Evolutionary conservation across 139 green algal species (phyloP), one percentile per base, ranked within the genome.

Genomic region (Tetradesmus obliquus): DNA sequence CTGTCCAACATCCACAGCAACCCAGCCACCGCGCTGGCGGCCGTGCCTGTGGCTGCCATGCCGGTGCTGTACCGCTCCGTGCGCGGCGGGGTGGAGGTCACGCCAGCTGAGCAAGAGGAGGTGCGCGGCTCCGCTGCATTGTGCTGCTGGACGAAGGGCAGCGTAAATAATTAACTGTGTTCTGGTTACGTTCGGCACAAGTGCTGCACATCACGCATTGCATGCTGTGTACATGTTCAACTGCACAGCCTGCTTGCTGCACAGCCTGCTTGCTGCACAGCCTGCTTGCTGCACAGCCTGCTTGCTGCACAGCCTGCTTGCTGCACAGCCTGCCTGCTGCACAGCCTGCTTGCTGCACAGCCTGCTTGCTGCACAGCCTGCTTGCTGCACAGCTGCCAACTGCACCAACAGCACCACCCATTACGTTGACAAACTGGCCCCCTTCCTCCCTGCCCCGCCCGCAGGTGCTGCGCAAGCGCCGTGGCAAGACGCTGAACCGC

Each of bases 11-110:
- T 99, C 82, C 94, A 97, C 89, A 89, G 94, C 24, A 98, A 98
- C 94, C 97, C 97, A 5, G 96, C 95, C 8, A 94, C 92, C 3
- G 96, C 97, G 2, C 95, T 99, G 87, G 95, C 96, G 17, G 95
- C 96, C 3, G 90, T 98, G 72, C 95, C 97, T 8, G 80, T 96
- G 55, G 80, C 92, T 71, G 86, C 71, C 69, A 53, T 95, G 87
- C 94, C 93, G 6, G 24, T 90, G 54, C 3, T 94, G 69, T 93
- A 92, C 89, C 79, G 89, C 51, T 57, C 62, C 17, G 62, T 88
- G 82, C 54, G 54, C 17, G 74, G 45, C 45, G 82, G 86, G 7
- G 85, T 55, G 62, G 81, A 94, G 91, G 82, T 97, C 76, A 85
- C 71, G 58, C 84, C 88, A 76, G 87, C 94, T 53, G 89, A 90